phyloP scores from a whole-genome alignment of 2,329 filamentous ascomycete species.

The Mycogone perniciosa region DNA sequence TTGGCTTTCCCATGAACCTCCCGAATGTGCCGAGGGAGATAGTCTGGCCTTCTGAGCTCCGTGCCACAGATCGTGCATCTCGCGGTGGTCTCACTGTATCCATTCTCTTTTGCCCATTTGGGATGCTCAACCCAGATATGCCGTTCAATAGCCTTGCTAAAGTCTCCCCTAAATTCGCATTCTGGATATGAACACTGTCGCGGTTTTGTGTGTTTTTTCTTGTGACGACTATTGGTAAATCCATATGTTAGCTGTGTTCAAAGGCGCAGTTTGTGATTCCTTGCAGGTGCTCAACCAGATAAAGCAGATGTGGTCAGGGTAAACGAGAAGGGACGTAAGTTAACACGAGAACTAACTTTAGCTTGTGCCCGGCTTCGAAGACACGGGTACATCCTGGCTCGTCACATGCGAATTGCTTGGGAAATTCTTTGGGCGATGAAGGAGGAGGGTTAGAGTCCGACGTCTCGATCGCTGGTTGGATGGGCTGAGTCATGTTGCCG shows the following conservation, averaged over 20 bases:
- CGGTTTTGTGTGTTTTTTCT: conserved; percentile 1
- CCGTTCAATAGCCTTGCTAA: not conserved
- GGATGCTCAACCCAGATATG: conserved; percentile 6
- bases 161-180: not conserved
- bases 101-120: conserved; percentile 3
- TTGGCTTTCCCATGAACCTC: conserved; percentile 2
- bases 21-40: conserved; percentile 1
- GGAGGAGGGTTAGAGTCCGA: not conserved
- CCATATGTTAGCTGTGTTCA: not conserved
- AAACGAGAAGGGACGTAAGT: not conserved
- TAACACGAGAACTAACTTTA: conserved; percentile 1
- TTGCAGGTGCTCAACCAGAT: not conserved
- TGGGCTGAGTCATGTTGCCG: not conserved
- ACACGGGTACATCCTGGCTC: not conserved
- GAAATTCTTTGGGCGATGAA: not conserved
- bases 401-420: not conserved
- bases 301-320: not conserved
- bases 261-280: too few species aligned
- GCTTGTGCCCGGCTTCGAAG: not conserved
- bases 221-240: conserved; percentile 1
- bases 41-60: conserved; percentile 3
- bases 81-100: not conserved
- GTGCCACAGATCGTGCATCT: not conserved
- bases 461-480: not conserved
- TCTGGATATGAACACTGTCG: not conserved